Conservation (phyloP, 371 early-diverging fungal species). For the Mucor ambiguus region DNA sequence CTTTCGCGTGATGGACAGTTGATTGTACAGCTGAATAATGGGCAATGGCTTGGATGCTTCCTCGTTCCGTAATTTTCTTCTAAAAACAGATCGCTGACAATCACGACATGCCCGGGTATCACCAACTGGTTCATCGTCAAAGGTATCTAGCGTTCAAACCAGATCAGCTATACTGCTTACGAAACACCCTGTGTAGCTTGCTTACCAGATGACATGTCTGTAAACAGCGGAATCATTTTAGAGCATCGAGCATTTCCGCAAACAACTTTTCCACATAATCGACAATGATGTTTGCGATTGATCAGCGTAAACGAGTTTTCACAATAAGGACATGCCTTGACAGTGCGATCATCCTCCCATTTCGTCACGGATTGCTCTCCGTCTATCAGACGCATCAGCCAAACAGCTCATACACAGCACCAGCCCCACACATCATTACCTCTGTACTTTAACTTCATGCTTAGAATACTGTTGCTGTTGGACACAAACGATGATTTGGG, state of each 20-base stretch:
- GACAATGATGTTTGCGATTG: conserved; percentile 80
- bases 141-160: conserved; percentile 24
- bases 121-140: conserved; percentile 60
- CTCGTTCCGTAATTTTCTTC: conserved; percentile 50
- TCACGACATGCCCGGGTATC: conserved; percentile 66
- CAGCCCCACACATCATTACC: conserved; percentile 20
- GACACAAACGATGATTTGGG: conserved; percentile 40
- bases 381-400: conserved; percentile 28
- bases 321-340: conserved; percentile 58
- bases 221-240: conserved; percentile 55
- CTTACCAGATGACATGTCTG: conserved; percentile 60
- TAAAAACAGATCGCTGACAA: conserved; percentile 59
- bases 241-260: conserved; percentile 69
- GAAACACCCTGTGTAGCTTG: not conserved
- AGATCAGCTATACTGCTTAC: not conserved
- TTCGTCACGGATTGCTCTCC: conserved; percentile 65
- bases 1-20: conserved; percentile 36
- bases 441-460: conserved; percentile 52
- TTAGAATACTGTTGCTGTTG: conserved; percentile 46
- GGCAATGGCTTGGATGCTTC: conserved; percentile 47
- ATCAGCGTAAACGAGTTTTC: conserved; percentile 46
- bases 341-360: conserved; percentile 67
- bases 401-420: not conserved
- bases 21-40: conserved; percentile 52
- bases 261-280: conserved; percentile 76